A percentile compares a stretch with the other conserved stretches of the same genome.
Conservation (phyloP, 352 stramenopile species). For the Pythium vanterpoolii region DNA sequence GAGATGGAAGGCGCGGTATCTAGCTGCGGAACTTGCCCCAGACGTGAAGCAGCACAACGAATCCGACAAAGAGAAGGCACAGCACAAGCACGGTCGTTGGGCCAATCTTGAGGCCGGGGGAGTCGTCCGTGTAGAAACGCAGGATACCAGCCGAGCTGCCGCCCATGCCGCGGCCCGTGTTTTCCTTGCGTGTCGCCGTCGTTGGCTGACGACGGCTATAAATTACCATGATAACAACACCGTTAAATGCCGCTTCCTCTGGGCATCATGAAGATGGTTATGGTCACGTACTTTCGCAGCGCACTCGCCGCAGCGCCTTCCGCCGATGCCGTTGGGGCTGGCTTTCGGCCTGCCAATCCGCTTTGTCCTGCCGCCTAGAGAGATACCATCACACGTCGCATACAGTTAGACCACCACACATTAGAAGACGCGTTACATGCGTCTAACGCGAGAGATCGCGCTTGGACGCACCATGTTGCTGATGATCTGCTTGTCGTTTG, state of each 20-base stretch:
- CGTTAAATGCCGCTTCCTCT: neutral
- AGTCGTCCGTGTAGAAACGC: slow-evolving; percentile 97
- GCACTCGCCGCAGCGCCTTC: slow-evolving; percentile 67
- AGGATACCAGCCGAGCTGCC: slow-evolving; percentile 91
- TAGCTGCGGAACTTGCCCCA: slow-evolving; percentile 95
- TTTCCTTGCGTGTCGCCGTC: slow-evolving; percentile 38
- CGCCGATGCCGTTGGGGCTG: slow-evolving; percentile 49
- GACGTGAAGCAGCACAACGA: slow-evolving; percentile 97
- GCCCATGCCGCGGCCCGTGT: slow-evolving; percentile 82
- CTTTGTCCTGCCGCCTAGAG: slow-evolving; percentile 18
- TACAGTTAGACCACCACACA: neutral
- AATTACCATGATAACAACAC: neutral
- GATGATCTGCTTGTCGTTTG: neutral
- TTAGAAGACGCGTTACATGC: too few species aligned
- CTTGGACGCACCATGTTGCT: neutral
- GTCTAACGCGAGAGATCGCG: neutral
- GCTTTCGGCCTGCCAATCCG: slow-evolving; percentile 46
- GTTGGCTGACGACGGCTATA: slow-evolving; percentile 45
- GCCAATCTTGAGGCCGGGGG: slow-evolving; percentile 94
- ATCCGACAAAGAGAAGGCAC: slow-evolving; percentile 94
- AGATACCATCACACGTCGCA: neutral
- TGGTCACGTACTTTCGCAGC: slow-evolving; percentile 53
- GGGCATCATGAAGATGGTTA: neutral
- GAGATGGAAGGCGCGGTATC: neutral
- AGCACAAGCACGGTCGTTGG: slow-evolving; percentile 95